Percentiles rank a stretch among this genome's conserved stretches.
Evolutionary conservation across 352 stramenopile species (phyloP).

Genomic region (Phytophthora sp.): DNA sequence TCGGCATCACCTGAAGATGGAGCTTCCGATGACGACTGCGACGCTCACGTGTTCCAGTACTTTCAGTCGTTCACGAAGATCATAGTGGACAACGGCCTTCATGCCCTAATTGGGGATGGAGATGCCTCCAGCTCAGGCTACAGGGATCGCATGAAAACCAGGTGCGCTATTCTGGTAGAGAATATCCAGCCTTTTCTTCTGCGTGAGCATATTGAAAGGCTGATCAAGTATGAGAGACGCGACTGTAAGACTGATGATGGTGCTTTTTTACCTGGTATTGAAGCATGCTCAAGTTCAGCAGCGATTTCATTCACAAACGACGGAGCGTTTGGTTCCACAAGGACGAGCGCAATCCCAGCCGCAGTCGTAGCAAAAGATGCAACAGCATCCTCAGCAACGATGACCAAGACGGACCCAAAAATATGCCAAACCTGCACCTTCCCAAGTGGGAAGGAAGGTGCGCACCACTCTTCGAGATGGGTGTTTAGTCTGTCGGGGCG

Average conservation of each 20-base stretch:
- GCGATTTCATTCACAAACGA: background rate
- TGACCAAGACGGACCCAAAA: background rate
- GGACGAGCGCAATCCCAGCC: too few relatives aligned
- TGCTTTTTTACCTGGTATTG: slow-evolving; percentile 1
- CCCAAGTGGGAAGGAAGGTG: background rate
- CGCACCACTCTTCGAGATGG: background rate
- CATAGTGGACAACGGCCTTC: slow-evolving; percentile 4
- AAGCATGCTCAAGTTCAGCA: background rate
- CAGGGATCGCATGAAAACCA: slow-evolving; percentile 2
- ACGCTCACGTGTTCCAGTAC: slow-evolving; percentile 18
- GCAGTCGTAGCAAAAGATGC: too few relatives aligned
- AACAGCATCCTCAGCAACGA: background rate
- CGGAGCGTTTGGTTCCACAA: background rate
- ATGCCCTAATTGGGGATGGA: slow-evolving; percentile 6
- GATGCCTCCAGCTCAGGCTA: slow-evolving; percentile 1
- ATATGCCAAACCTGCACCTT: background rate
- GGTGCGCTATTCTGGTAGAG: background rate
- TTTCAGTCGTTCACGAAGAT: slow-evolving; percentile 17
- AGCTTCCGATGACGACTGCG: slow-evolving; percentile 17
- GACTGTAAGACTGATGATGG: slow-evolving; percentile 15
- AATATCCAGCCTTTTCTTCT: slow-evolving; percentile 2
- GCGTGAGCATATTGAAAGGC: too few relatives aligned
- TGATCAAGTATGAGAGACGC: slow-evolving; percentile 3
- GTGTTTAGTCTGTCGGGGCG: background rate
- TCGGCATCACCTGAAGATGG: slow-evolving; percentile 15